These are phyloP conservation scores for Penicillium diatomitis DNA, from an alignment of 495 filamentous ascomycete species.

Conservation along the genomic window DNA sequence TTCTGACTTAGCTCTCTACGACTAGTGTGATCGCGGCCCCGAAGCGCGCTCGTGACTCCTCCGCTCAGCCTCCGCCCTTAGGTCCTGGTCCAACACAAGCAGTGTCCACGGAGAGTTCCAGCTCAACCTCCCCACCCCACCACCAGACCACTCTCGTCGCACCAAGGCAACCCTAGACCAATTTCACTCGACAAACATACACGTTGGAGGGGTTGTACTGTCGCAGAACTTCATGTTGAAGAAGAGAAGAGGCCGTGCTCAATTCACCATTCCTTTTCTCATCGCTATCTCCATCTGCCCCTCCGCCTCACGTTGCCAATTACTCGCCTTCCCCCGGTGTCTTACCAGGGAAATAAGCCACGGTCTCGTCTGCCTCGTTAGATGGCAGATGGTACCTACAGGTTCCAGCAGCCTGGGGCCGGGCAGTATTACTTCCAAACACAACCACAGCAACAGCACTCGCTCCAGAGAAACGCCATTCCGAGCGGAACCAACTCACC, in stretches of 20 bases:
- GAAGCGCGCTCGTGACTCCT: slow-evolving; percentile 22
- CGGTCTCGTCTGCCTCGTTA: slow-evolving; percentile 45
- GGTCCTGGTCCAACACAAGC: slow-evolving; percentile 16
- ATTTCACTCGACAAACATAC: slow-evolving; percentile 1
- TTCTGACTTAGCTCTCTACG: slow-evolving; percentile 7
- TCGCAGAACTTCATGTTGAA: slow-evolving; percentile 40
- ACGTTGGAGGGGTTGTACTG: slow-evolving; percentile 25
- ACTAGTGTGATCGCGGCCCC: slow-evolving; percentile 13
- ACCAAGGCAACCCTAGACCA: slow-evolving; percentile 2
- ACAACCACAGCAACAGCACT: slow-evolving; percentile 41
- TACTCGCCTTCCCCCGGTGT: slow-evolving; percentile 15
- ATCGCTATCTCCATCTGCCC: slow-evolving; percentile 21
- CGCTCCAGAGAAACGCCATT: slow-evolving; percentile 41
- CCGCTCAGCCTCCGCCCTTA: slow-evolving; percentile 25
- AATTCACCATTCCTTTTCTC: slow-evolving; percentile 32
- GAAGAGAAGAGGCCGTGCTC: slow-evolving; percentile 43
- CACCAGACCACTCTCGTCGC: slow-evolving; percentile 1
- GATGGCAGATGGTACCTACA: slow-evolving; percentile 81
- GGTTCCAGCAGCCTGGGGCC: slow-evolving; percentile 63
- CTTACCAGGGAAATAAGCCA: slow-evolving; percentile 22
- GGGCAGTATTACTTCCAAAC: slow-evolving; percentile 54
- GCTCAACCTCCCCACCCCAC: not conserved
- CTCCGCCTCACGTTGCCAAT: slow-evolving; percentile 15
- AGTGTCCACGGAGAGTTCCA: slow-evolving; percentile 5
- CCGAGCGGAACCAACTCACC: slow-evolving; percentile 49